Evolutionary conservation across 169 alveolate species (phyloP).

Genomic region (Theileria parva): DNA sequence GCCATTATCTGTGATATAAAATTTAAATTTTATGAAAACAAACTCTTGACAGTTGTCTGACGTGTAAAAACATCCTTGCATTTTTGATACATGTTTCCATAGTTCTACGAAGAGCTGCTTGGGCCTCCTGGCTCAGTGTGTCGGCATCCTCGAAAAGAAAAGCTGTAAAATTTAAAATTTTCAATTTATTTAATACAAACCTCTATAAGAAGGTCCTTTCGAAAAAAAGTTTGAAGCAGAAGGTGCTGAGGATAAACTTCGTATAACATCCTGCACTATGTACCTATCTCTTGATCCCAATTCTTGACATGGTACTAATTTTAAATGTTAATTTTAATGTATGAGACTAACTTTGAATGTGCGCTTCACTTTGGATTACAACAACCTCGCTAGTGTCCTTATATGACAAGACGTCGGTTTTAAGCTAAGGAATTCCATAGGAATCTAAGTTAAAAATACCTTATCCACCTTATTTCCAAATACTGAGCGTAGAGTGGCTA

Average conservation of each 20-base stretch:
- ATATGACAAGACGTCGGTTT: constrained; percentile 78
- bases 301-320: constrained; percentile 71
- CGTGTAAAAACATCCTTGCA: constrained; percentile 88
- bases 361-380: constrained; percentile 87
- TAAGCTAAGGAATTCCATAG: constrained; percentile 65
- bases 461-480: constrained; percentile 85
- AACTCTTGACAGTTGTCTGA: constrained; percentile 80
- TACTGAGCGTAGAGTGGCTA: constrained; percentile 88
- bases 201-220: constrained; percentile 85
- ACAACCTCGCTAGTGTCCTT: constrained; percentile 78
- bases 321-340: constrained; percentile 15
- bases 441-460: constrained; percentile 54
- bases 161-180: constrained; percentile 42
- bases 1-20: constrained; percentile 70
- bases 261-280: constrained; percentile 88
- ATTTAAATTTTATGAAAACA: not conserved
- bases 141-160: constrained; percentile 89
- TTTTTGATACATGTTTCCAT: constrained; percentile 90
- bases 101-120: constrained; percentile 94
- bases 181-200: not conserved
- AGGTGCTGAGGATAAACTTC: constrained; percentile 88
- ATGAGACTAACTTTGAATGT: constrained; percentile 90
- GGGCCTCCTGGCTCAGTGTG: constrained; percentile 87
- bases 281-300: constrained; percentile 91
- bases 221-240: constrained; percentile 82